Evolutionary conservation across 306 rosid genomes (phyloP).

Genomic region (Malus fusca): DNA sequence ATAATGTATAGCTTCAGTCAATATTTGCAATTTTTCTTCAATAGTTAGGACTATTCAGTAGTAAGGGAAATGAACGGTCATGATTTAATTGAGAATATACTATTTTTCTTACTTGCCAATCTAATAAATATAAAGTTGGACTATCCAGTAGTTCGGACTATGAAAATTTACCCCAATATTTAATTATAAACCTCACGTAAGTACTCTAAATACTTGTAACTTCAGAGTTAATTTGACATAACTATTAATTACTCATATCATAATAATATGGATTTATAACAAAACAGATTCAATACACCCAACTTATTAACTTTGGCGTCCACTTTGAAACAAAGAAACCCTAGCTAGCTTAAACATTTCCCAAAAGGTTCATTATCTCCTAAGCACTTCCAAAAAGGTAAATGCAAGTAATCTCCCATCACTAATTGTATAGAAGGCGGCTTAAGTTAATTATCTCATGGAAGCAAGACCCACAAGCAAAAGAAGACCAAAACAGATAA

Average conservation of each 20-base stretch:
- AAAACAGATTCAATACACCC: not conserved
- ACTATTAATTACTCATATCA: not conserved
- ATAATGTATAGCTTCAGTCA: not conserved
- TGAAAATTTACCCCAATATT: too few relatives aligned
- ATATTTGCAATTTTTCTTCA: not conserved
- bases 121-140: too few relatives aligned
- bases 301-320: not conserved
- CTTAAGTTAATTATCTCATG: conserved; percentile 22
- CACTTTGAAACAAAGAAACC: not conserved
- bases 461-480: conserved; percentile 18
- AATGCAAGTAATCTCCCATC: not conserved
- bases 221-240: not conserved
- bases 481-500: conserved; percentile 6
- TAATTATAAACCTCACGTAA: not conserved
- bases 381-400: not conserved
- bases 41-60: too few relatives aligned
- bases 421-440: conserved; percentile 21
- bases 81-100: too few relatives aligned
- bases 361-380: not conserved
- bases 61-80: too few relatives aligned
- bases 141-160: too few relatives aligned
- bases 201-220: not conserved
- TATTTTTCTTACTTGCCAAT: too few relatives aligned
- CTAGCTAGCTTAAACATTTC: not conserved
- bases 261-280: not conserved